These are phyloP conservation scores for Dioscorea cayenensis DNA, from an alignment of 116 monocot species.

Conservation along the genomic window DNA sequence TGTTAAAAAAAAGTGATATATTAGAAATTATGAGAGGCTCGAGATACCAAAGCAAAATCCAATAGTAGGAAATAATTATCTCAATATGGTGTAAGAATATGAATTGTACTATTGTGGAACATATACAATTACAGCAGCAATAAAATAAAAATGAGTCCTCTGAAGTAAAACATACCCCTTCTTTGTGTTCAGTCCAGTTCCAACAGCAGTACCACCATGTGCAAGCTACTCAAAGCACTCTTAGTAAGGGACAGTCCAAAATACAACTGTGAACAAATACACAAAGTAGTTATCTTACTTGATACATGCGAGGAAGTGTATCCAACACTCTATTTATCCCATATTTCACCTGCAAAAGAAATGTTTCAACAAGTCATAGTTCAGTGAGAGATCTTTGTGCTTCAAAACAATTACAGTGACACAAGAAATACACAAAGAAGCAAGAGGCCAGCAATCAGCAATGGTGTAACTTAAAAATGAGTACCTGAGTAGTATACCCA, in stretches of 20 bases:
- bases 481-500: constrained; percentile 93
- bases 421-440: background rate
- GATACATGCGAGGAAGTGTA: constrained; percentile 93
- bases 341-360: constrained; percentile 66
- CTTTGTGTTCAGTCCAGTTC: constrained; percentile 92
- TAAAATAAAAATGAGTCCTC: background rate
- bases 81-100: background rate
- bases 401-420: background rate
- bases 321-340: constrained; percentile 61
- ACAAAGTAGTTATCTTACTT: constrained; percentile 40
- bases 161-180: constrained; percentile 54
- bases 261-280: constrained; percentile 3
- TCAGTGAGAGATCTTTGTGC: background rate
- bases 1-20: background rate
- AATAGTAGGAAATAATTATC: background rate
- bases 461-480: background rate
- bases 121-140: background rate
- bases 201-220: constrained; percentile 99
- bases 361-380: background rate
- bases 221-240: constrained; percentile 66
- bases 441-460: background rate
- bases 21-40: background rate
- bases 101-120: background rate
- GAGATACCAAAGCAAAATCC: background rate
- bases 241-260: constrained; percentile 2